Conservation (phyloP, 2,329 filamentous ascomycete species). For the Xylariaceae sp. region DNA sequence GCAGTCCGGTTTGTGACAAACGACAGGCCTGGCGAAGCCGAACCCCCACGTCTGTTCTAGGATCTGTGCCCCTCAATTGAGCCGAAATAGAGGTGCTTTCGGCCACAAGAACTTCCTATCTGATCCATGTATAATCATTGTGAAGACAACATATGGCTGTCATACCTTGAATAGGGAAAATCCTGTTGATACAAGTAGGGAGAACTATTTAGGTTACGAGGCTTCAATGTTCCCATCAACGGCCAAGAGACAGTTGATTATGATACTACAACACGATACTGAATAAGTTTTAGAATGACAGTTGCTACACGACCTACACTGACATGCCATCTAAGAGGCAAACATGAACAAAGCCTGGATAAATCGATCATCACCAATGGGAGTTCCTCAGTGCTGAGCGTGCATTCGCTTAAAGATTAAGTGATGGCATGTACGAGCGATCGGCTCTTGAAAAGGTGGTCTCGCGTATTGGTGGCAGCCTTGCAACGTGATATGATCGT, state of each 20-base stretch:
- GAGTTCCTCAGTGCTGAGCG: constrained; percentile 4
- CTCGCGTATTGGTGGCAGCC: constrained; percentile 1
- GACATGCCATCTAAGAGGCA: too few relatives aligned
- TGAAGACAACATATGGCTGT: too few relatives aligned
- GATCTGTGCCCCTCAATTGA: background rate
- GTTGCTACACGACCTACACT: background rate
- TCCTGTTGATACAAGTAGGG: too few relatives aligned
- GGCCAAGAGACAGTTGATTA: too few relatives aligned
- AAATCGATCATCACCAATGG: constrained; percentile 12
- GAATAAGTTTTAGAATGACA: background rate
- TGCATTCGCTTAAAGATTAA: background rate
- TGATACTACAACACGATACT: background rate
- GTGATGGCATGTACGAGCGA: constrained; percentile 3
- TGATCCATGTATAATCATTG: too few relatives aligned
- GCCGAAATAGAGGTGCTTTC: background rate
- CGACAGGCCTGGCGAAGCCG: background rate
- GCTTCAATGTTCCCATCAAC: too few relatives aligned
- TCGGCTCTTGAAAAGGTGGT: background rate
- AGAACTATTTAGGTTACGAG: too few relatives aligned
- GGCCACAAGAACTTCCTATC: too few relatives aligned
- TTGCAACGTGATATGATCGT: constrained; percentile 3
- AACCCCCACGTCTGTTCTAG: background rate
- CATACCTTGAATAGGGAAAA: too few relatives aligned
- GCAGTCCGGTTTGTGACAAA: too few relatives aligned
- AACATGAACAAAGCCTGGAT: constrained; percentile 6